Evolutionary conservation across 2,329 filamentous ascomycete species (phyloP).

Genomic region (Cercospora janseana): DNA sequence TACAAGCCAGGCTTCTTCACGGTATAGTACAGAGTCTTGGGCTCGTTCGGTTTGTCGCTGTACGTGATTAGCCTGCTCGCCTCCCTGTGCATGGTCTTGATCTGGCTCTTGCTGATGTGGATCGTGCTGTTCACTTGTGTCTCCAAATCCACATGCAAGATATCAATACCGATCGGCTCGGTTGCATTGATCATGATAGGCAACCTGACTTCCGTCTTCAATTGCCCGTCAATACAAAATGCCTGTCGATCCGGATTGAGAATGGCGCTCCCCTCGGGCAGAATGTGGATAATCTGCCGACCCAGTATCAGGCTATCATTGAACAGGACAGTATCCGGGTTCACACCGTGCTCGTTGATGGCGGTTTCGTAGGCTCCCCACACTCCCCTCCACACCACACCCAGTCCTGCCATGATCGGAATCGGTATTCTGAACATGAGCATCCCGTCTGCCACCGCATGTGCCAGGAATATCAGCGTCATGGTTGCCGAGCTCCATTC

Average conservation of each 20-base stretch:
- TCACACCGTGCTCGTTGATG: conserved; percentile 90
- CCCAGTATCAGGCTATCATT: conserved; percentile 92
- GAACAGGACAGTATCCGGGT: conserved; percentile 80
- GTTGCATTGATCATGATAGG: conserved; percentile 95
- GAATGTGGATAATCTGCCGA: conserved; percentile 94
- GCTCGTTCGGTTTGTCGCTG: conserved; percentile 42
- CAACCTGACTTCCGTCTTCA: conserved; percentile 61
- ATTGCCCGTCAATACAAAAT: conserved; percentile 70
- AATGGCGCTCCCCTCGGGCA: conserved; percentile 86
- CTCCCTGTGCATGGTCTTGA: conserved; percentile 71
- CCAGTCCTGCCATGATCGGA: conserved; percentile 70
- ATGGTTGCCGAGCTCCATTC: conserved; percentile 80
- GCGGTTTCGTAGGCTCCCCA: conserved; percentile 85
- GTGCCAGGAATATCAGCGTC: conserved; percentile 66
- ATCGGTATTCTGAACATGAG: conserved; percentile 89
- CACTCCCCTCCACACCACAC: conserved; percentile 72
- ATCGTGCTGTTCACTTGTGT: conserved; percentile 78
- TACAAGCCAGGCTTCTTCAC: conserved; percentile 89
- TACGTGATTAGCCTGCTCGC: conserved; percentile 58
- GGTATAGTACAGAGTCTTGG: conserved; percentile 60
- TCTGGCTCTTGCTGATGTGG: conserved; percentile 68
- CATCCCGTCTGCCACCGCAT: conserved; percentile 74
- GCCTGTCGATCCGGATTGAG: conserved; percentile 79
- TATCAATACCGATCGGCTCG: conserved; percentile 79
- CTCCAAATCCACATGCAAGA: conserved; percentile 82